A percentile compares a stretch with the other conserved stretches of the same genome.
Conservation (phyloP, 192 early-diverging fungal genomes). For the Backusella luteola region DNA sequence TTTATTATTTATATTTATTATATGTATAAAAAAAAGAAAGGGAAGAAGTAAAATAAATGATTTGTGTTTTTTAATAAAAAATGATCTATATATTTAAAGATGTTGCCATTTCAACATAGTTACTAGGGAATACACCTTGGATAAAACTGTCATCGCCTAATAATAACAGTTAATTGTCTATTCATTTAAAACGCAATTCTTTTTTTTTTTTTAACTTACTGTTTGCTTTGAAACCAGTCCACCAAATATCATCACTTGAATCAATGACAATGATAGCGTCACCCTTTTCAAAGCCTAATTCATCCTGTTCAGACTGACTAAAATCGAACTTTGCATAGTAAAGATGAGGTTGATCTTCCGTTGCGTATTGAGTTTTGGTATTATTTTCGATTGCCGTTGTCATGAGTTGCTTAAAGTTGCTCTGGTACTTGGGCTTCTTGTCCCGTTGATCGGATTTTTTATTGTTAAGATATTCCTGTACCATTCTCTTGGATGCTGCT, state of each 20-base stretch:
- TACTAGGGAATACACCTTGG: constrained; percentile 8
- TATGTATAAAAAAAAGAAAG: not conserved
- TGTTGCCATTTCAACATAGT: constrained; percentile 12
- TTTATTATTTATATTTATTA: not conserved
- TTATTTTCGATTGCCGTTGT: constrained; percentile 25
- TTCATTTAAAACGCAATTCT: not conserved
- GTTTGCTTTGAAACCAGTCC: constrained; percentile 69
- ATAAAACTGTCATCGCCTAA: constrained; percentile 7
- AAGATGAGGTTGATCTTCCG: constrained; percentile 34
- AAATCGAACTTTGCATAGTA: constrained; percentile 76
- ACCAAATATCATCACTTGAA: constrained; percentile 77
- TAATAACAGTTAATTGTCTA: not conserved
- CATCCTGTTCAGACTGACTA: constrained; percentile 67
- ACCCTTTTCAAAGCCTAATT: constrained; percentile 66
- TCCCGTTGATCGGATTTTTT: not conserved
- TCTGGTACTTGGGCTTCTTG: not conserved
- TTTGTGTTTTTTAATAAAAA: not conserved
- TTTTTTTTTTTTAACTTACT: constrained; percentile 18
- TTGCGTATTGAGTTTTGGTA: not conserved
- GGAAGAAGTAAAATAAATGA: not conserved
- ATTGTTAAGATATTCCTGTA: constrained; percentile 10
- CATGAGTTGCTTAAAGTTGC: constrained; percentile 15
- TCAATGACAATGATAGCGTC: constrained; percentile 76
- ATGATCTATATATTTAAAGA: constrained; percentile 9
- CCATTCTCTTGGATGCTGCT: constrained; percentile 15